Evolutionary conservation across 2,329 filamentous ascomycete genomes (phyloP), one percentile per base, ranked within the genome.

Genomic region (Diplocarpon rosae): DNA sequence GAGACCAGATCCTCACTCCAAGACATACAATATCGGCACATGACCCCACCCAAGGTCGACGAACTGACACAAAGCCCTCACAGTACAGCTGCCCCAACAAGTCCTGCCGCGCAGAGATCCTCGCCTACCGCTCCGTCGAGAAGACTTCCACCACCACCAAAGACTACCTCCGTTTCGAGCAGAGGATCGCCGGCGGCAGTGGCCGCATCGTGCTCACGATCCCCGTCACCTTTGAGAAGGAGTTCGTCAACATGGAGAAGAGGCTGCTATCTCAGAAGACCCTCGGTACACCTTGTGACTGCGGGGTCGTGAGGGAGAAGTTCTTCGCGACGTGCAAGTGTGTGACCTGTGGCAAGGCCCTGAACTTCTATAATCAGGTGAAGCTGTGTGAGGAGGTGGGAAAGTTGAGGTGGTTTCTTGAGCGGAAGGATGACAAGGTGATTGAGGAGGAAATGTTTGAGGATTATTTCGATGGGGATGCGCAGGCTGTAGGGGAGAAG

Each of bases 81-180:
- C 30, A 32, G 30, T 39, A 36, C 14, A 34, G 14, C 27, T 45
- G 43, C 20, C 36, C 31, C 11, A 35, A 11, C 15, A 10, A 11
- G 14, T 13, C 20, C 15, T 45, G 43, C 37, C 37, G 27, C 13
- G 5, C 20, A 12, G 35, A 40, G 13, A 39, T 45, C 37, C 32
- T 39, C 11, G 43, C 43, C 30, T 45, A 39, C 43, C 36, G 43
- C 10, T 39, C 30, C 30, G 32, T 45, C 24, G 33, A 37, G 24
- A 24, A 37, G 29, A 43, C 27, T 29, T 9, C 27, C 12, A 29
- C 28, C 2, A 36, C 20, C 24, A 36, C 17, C 2, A 39, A 30
- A n/a, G 43, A 45, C 27, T 28, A 29, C 43, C 37, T 45, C 3
- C 43, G 43, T 14, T 45, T 45, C 37, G 43, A 45, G 37, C 43